These are phyloP conservation scores for Cnidoscolus chayamansa DNA, from an alignment of 441 rosid species.

Conservation along the genomic window DNA sequence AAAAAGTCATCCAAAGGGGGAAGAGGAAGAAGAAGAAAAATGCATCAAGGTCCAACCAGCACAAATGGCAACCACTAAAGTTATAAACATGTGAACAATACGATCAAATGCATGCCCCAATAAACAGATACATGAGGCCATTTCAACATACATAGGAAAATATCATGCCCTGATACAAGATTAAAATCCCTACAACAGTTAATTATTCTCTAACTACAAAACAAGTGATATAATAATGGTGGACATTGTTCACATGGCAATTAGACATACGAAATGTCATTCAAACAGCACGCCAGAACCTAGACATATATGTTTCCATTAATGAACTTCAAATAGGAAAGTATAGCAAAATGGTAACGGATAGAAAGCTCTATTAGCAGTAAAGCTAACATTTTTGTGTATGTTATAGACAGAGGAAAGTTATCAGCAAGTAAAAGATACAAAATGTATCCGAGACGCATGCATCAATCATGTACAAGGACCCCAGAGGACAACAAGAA, in stretches of 20 bases:
- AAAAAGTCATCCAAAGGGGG: background rate
- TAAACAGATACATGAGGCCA: background rate
- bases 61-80: background rate
- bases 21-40: background rate
- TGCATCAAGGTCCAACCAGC: background rate
- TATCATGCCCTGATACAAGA: background rate
- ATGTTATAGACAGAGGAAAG: background rate
- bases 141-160: too few relatives aligned
- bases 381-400: background rate
- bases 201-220: background rate
- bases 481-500: background rate
- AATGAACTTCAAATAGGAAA: too few relatives aligned
- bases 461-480: background rate
- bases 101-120: background rate
- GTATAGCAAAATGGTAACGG: background rate
- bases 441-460: background rate
- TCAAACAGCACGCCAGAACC: background rate
- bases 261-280: background rate
- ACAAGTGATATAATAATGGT: background rate
- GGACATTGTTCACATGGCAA: too few relatives aligned
- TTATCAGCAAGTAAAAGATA: background rate
- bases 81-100: background rate
- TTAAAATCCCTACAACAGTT: background rate
- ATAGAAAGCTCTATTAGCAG: background rate
- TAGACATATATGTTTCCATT: too few relatives aligned